phyloP scores from a whole-genome alignment of 768 basidiomycete species.

The Pleurotus tuoliensis region DNA sequence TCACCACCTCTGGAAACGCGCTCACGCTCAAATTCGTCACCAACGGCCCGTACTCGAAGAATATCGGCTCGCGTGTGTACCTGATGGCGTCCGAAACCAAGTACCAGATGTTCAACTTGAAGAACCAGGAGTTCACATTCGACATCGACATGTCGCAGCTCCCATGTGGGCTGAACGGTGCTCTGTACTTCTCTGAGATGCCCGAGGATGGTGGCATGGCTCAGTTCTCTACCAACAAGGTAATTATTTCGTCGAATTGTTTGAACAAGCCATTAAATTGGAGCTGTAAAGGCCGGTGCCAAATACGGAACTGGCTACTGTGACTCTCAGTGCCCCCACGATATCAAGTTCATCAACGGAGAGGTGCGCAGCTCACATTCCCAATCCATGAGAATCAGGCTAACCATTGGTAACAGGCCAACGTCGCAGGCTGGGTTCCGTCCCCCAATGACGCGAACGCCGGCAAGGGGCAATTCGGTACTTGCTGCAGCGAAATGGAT shows the following conservation, averaged over 20 bases:
- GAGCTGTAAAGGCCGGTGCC: constrained; percentile 28
- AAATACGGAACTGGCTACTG: constrained; percentile 65
- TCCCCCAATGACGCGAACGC: constrained; percentile 28
- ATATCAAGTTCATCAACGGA: constrained; percentile 63
- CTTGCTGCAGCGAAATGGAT: constrained; percentile 43
- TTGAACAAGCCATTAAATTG: no score
- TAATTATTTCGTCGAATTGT: not conserved
- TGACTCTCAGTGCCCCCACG: constrained; percentile 59
- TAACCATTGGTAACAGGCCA: constrained; percentile 25
- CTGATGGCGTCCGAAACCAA: constrained; percentile 38
- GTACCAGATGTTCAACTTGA: constrained; percentile 48
- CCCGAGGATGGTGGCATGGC: constrained; percentile 51
- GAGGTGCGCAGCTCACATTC: constrained; percentile 26
- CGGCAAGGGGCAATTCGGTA: constrained; percentile 32
- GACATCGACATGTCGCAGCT: constrained; percentile 57
- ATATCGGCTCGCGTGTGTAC: constrained; percentile 40
- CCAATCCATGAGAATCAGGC: not conserved
- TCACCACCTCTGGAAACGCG: constrained; percentile 41
- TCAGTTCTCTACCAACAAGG: constrained; percentile 46
- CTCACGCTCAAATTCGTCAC: constrained; percentile 45
- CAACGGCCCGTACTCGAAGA: constrained; percentile 22
- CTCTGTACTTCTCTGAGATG: constrained; percentile 60
- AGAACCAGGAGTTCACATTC: constrained; percentile 57
- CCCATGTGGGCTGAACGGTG: constrained; percentile 58
- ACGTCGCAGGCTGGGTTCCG: constrained; percentile 28